Evolutionary conservation across 805 yeast species (phyloP).

Genomic region (Ogataea wickerhamii): DNA sequence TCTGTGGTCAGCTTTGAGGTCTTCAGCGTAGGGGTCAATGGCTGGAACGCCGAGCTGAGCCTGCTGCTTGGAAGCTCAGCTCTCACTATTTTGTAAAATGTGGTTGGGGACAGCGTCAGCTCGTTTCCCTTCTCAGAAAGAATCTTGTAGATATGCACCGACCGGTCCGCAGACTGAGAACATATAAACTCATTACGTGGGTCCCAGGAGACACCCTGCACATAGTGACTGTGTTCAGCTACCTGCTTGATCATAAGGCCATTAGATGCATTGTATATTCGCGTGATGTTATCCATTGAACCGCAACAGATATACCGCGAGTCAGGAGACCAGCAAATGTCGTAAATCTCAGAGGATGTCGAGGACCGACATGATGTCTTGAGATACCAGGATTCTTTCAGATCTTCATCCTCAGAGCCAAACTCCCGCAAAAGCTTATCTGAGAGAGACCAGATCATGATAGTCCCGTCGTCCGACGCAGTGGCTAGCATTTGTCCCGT

Average conservation of each 20-base stretch:
- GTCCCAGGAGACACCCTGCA: slow-evolving; percentile 97
- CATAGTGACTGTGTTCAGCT: slow-evolving; percentile 80
- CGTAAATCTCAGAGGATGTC: slow-evolving; percentile 73
- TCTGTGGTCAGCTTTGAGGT: slow-evolving; percentile 19
- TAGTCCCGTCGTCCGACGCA: slow-evolving; percentile 93
- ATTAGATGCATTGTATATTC: slow-evolving; percentile 57
- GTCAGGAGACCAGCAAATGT: slow-evolving; percentile 90
- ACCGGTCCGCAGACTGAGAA: slow-evolving; percentile 87
- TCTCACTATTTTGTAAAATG: slow-evolving; percentile 47
- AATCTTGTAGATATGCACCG: slow-evolving; percentile 66
- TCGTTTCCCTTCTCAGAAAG: slow-evolving; percentile 25
- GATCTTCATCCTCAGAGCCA: slow-evolving; percentile 55
- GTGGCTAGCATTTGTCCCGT: slow-evolving; percentile 71
- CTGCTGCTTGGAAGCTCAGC: slow-evolving; percentile 50
- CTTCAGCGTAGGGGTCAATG: slow-evolving; percentile 5
- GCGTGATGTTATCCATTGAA: slow-evolving; percentile 81
- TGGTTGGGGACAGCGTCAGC: slow-evolving; percentile 36
- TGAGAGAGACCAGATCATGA: slow-evolving; percentile 71
- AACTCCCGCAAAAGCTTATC: slow-evolving; percentile 55
- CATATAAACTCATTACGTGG: slow-evolving; percentile 74
- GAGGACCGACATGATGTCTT: slow-evolving; percentile 51
- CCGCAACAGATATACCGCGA: slow-evolving; percentile 76
- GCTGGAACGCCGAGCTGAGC: slow-evolving; percentile 6
- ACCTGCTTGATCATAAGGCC: slow-evolving; percentile 59
- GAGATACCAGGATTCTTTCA: slow-evolving; percentile 71